A percentile compares a stretch with the other conserved stretches of the same genome.
phyloP scores from a whole-genome alignment of 2,329 filamentous ascomycete genomes.

The Simplicillium aogashimaense region DNA sequence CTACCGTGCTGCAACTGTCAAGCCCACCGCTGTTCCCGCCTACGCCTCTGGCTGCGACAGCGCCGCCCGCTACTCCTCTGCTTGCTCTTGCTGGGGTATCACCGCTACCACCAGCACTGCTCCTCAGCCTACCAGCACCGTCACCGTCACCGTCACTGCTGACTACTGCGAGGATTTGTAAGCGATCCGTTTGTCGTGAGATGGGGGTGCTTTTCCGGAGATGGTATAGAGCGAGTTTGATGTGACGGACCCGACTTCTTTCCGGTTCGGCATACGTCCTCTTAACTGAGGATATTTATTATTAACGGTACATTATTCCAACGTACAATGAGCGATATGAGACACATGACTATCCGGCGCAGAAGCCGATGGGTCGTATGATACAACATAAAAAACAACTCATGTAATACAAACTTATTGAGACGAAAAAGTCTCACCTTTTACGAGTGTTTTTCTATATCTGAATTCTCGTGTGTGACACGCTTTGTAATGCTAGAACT shows the following conservation, averaged over 20 bases:
- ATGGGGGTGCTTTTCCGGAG: neutral
- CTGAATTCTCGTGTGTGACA: too few species aligned
- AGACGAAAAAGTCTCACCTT: too few species aligned
- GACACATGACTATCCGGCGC: neutral
- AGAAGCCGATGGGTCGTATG: neutral
- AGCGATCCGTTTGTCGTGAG: neutral
- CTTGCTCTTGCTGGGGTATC: constrained; percentile 35
- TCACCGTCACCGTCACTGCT: constrained; percentile 29
- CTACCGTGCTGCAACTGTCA: constrained; percentile 19
- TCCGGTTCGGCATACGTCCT: too few species aligned
- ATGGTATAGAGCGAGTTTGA: neutral
- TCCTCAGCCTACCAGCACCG: constrained; percentile 25
- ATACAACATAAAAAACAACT: neutral
- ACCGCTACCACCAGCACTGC: constrained; percentile 27
- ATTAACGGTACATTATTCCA: too few species aligned
- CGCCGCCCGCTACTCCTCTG: constrained; percentile 25
- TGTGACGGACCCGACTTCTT: too few species aligned
- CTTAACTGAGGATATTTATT: too few species aligned
- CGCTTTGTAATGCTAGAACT: too few species aligned
- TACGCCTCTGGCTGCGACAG: constrained; percentile 29
- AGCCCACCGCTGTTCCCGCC: constrained; percentile 23
- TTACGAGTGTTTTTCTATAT: too few species aligned
- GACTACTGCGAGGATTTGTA: constrained; percentile 29
- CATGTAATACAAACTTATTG: neutral
- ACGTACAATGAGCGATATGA: neutral